phyloP scores from a whole-genome alignment of 208 protist genomes.

The Trypanosoma boissoni region DNA sequence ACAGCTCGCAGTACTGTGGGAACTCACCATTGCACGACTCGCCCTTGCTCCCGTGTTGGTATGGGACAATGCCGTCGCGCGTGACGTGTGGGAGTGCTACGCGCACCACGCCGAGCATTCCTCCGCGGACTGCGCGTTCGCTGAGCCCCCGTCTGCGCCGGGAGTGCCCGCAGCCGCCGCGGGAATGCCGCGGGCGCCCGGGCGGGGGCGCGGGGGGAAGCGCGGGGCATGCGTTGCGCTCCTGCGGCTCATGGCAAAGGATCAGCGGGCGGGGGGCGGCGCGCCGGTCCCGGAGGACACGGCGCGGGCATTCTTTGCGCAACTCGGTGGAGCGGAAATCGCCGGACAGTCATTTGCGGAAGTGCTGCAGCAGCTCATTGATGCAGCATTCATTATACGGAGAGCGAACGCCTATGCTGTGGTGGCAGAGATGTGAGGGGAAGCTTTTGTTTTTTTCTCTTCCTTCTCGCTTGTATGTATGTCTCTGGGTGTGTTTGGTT shows the following conservation, averaged over 20 bases:
- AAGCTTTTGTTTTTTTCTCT: slow-evolving; percentile 5
- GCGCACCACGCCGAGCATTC: slow-evolving; percentile 29
- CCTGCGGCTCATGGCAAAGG: slow-evolving; percentile 25
- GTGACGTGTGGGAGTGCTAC: slow-evolving; percentile 67
- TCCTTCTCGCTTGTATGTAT: slow-evolving; percentile 1
- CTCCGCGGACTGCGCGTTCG: background rate
- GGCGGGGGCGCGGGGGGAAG: slow-evolving; percentile 18
- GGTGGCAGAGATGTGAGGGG: slow-evolving; percentile 19
- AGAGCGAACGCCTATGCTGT: slow-evolving; percentile 41
- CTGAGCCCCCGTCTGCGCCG: slow-evolving; percentile 3
- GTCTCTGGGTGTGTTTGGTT: background rate
- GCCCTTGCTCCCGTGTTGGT: background rate
- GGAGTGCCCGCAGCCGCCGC: background rate
- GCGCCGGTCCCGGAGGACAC: slow-evolving; percentile 12
- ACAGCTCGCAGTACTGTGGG: slow-evolving; percentile 36
- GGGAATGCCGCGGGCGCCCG: no score
- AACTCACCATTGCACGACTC: slow-evolving; percentile 54
- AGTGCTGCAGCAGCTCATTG: slow-evolving; percentile 56
- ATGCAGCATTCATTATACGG: slow-evolving; percentile 56
- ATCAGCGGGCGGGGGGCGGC: slow-evolving; percentile 20
- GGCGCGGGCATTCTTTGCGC: slow-evolving; percentile 30
- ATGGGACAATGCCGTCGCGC: slow-evolving; percentile 33
- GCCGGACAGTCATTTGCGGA: slow-evolving; percentile 46
- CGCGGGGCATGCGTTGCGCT: slow-evolving; percentile 15
- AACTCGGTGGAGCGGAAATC: slow-evolving; percentile 35